Conservation (phyloP, 176 grass and related monocot genomes). For the Oryza longistaminata region DNA sequence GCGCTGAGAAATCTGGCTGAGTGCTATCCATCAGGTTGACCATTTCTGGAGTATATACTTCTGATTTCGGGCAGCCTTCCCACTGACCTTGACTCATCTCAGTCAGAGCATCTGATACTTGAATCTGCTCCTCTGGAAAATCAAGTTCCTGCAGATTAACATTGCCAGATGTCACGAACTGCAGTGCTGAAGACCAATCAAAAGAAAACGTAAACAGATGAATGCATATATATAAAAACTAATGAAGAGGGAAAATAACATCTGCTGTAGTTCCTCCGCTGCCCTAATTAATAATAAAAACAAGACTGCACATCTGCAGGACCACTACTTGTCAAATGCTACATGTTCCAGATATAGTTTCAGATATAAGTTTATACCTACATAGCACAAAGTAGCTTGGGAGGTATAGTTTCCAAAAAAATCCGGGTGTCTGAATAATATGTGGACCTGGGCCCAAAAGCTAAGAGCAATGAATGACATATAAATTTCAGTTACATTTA, state of each 20-base stretch:
- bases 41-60: conserved; percentile 82
- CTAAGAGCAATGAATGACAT: background rate
- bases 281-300: background rate
- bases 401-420: background rate
- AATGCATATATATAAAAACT: background rate
- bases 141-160: conserved; percentile 72
- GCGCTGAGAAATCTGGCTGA: conserved; percentile 79
- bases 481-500: background rate
- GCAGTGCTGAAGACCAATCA: background rate
- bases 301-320: background rate
- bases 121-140: conserved; percentile 77
- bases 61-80: conserved; percentile 74
- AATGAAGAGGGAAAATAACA: background rate
- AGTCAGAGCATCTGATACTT: conserved; percentile 67
- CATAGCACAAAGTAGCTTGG: background rate
- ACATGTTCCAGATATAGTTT: background rate
- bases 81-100: conserved; percentile 90
- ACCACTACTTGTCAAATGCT: background rate
- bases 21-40: conserved; percentile 63
- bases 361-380: background rate
- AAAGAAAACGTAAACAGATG: background rate
- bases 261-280: background rate
- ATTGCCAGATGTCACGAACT: background rate
- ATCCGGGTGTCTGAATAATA: background rate
- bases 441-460: background rate